Conservation (phyloP, 352 stramenopile genomes). For the Globisporangium radiosum region DNA sequence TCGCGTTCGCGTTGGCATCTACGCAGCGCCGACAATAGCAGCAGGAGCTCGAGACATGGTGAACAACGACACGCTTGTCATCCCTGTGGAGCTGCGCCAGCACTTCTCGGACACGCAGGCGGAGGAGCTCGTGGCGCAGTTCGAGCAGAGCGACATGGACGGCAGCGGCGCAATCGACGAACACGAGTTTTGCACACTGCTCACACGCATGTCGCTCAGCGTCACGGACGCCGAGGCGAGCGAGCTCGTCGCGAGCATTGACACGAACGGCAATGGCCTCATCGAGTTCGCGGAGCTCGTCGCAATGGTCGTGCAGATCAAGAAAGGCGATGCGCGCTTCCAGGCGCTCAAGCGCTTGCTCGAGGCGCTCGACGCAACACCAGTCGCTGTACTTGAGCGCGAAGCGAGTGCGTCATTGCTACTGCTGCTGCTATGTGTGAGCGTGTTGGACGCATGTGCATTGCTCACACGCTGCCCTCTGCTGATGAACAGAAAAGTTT, state of each 20-base stretch:
- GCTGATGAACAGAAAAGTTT: constrained; percentile 31
- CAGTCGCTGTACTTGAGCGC: constrained; percentile 50
- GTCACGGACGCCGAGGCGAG: constrained; percentile 40
- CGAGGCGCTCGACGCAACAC: constrained; percentile 50
- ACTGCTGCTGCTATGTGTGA: background rate
- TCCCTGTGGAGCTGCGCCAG: constrained; percentile 29
- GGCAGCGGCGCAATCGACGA: constrained; percentile 58
- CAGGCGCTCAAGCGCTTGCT: constrained; percentile 35
- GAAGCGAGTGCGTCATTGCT: constrained; percentile 27
- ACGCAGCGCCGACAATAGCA: background rate
- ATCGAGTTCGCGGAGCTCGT: constrained; percentile 61
- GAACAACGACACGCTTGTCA: constrained; percentile 19
- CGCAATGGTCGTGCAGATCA: constrained; percentile 43
- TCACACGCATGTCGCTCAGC: constrained; percentile 38
- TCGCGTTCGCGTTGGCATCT: background rate
- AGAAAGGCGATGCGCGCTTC: constrained; percentile 46
- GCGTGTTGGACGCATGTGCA: background rate
- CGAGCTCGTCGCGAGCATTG: constrained; percentile 44
- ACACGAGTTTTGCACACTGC: constrained; percentile 50
- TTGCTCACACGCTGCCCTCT: background rate
- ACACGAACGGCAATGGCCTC: constrained; percentile 50
- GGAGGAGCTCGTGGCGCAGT: constrained; percentile 59
- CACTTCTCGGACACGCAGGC: constrained; percentile 40
- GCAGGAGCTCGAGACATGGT: background rate
- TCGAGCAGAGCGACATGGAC: constrained; percentile 47